These are phyloP conservation scores for Pisolithus microcarpus DNA, from an alignment of 768 basidiomycete genomes.

Conservation along the genomic window DNA sequence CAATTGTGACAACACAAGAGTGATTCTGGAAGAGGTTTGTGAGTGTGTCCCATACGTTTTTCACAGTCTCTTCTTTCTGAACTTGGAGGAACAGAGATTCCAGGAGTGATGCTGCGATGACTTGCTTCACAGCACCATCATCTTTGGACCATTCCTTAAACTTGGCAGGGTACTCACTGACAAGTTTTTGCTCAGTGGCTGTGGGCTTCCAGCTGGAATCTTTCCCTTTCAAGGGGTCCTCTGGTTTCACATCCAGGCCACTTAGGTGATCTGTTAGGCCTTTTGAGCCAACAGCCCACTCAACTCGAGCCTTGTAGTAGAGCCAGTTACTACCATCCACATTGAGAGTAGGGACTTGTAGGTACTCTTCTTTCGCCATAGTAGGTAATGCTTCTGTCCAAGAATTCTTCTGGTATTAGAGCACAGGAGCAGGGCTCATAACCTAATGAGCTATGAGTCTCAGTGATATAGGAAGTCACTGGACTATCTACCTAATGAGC, in stretches of 20 bases:
- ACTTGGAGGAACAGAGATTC: too few species aligned
- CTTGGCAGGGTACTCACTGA: background rate
- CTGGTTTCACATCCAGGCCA: too few species aligned
- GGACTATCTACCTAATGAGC: too few species aligned
- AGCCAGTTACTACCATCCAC: too few species aligned
- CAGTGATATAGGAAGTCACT: too few species aligned
- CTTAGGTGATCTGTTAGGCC: too few species aligned
- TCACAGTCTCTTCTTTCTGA: background rate
- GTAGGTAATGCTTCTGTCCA: background rate
- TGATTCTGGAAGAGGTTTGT: background rate
- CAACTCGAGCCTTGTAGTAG: too few species aligned
- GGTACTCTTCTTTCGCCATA: background rate
- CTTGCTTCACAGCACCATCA: constrained; percentile 22
- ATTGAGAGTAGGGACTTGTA: too few species aligned
- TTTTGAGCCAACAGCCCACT: too few species aligned
- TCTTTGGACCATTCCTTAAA: constrained; percentile 21
- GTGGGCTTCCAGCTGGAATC: too few species aligned
- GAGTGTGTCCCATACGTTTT: background rate
- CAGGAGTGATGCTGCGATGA: background rate
- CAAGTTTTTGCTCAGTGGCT: background rate
- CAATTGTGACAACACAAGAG: background rate
- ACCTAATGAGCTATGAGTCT: background rate
- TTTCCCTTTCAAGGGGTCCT: too few species aligned
- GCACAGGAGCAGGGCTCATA: background rate
- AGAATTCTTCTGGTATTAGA: background rate